Base-by-base conservation (phyloP, 352 stramenopile genomes). In the Paralagenidium karlingii region DNA sequence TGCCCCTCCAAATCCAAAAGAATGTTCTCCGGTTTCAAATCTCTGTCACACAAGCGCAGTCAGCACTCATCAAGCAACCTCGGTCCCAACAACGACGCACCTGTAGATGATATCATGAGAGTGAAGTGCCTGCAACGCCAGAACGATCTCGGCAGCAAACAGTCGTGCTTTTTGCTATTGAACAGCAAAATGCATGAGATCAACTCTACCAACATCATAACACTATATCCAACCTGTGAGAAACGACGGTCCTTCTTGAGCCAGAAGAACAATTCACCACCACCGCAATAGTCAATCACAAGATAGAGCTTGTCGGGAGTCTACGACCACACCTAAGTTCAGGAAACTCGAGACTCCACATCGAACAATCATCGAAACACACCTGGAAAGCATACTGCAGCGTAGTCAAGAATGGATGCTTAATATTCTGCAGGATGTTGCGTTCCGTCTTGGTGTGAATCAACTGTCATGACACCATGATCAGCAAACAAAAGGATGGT, bases 1-100 rank as follows among this genome's bases (percentile, higher is more conserved):
- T 97, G 91, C 32, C 88, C 91, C 41, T 96, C 83, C 20, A 88
- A 62, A 50, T 98, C 92, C 24, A 97, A 62, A 40, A 95, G 63
- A 30, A 97, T 89, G 63, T 98, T 98, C 55, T 97, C 90, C 2
- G 92, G 92, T 68, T 98, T 98, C 28, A 98, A 68, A 56, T 98
- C 93, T 62, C 87, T 75, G n/a, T n/a, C n/a, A n/a, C n/a, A n/a
- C n/a, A n/a, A n/a, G n/a, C n/a, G n/a, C n/a, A n/a, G n/a, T n/a
- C n/a, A n/a, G n/a, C n/a, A n/a, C n/a, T n/a, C n/a, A n/a, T n/a
- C n/a, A n/a, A n/a, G n/a, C 13, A 8, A 13, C 20, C 3, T 41
- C 18, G 28, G 15, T 5, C 36, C 43, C 63, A n/a, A n/a, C 38
- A n/a, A n/a, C n/a, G n/a, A n/a, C n/a, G n/a, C n/a, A n/a, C n/a